Conservation (phyloP, 768 basidiomycete genomes). For the Serendipita sp. region DNA sequence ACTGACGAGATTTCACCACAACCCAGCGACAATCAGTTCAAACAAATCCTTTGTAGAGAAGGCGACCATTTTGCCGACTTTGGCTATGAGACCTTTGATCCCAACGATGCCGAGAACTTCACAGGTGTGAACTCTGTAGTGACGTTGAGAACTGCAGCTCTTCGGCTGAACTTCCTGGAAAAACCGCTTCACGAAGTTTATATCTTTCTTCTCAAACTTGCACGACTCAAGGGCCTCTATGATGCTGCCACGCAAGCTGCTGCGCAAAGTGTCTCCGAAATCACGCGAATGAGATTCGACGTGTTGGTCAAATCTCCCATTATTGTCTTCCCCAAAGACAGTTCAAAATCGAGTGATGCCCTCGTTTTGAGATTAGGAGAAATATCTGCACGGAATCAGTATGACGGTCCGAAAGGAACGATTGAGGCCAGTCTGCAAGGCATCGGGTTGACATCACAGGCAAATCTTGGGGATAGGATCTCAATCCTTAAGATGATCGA, state of each 20-base stretch:
- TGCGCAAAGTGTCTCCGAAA: constrained; percentile 80
- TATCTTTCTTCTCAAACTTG: constrained; percentile 67
- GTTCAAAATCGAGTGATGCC: constrained; percentile 42
- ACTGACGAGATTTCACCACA: constrained; percentile 30
- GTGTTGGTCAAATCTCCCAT: constrained; percentile 87
- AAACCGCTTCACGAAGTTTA: constrained; percentile 81
- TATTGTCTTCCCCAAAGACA: constrained; percentile 64
- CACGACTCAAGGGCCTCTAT: constrained; percentile 82
- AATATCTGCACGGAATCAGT: constrained; percentile 66
- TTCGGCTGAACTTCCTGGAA: constrained; percentile 80
- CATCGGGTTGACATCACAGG: constrained; percentile 63
- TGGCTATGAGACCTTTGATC: constrained; percentile 81
- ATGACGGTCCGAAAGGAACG: constrained; percentile 38
- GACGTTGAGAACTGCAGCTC: constrained; percentile 68
- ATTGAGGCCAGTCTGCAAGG: constrained; percentile 65
- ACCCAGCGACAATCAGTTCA: constrained; percentile 48
- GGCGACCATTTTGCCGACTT: constrained; percentile 90
- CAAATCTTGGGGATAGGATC: constrained; percentile 32
- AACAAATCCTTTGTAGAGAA: constrained; percentile 80
- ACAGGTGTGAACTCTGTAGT: constrained; percentile 72
- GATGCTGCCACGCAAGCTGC: constrained; percentile 89
- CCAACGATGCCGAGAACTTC: constrained; percentile 45
- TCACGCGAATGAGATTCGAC: constrained; percentile 79
- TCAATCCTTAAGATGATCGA: constrained; percentile 75
- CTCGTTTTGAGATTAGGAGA: constrained; percentile 78